A percentile compares a stretch with the other conserved stretches of the same genome.
These are phyloP conservation scores for Vickermania ingenoplastis DNA, from an alignment of 208 protist species.

Conservation along the genomic window DNA sequence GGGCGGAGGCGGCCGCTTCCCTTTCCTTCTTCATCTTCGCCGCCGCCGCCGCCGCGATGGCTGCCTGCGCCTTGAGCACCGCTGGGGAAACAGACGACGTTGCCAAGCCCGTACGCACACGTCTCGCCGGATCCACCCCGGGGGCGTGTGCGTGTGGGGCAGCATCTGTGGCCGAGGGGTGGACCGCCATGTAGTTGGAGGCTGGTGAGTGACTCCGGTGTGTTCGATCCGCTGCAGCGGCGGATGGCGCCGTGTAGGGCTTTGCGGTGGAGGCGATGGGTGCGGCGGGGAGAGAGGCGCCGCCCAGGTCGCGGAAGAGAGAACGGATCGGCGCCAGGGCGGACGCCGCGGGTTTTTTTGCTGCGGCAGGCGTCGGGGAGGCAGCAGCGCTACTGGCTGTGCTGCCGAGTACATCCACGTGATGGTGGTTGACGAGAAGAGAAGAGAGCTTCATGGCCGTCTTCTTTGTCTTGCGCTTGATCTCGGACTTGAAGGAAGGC, in stretches of 20 bases:
- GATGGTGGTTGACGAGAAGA: neutral
- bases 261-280: neutral
- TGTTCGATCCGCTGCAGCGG: neutral
- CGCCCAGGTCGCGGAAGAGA: neutral
- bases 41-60: conserved; percentile 14
- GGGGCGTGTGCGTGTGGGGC: neutral
- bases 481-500: neutral
- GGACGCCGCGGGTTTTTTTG: neutral
- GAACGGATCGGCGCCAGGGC: too few species aligned
- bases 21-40: neutral
- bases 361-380: neutral
- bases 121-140: neutral
- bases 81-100: conserved; percentile 5
- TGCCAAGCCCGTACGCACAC: neutral
- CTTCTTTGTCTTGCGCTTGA: neutral
- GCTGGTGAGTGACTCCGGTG: too few species aligned
- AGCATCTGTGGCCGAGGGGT: neutral
- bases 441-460: neutral
- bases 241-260: neutral
- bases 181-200: neutral
- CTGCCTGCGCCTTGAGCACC: conserved; percentile 20
- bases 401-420: neutral
- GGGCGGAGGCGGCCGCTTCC: neutral
- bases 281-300: neutral
- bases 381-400: neutral